Base-by-base conservation (phyloP, 208 protist species). In the Acanthamoeba healyi region DNA sequence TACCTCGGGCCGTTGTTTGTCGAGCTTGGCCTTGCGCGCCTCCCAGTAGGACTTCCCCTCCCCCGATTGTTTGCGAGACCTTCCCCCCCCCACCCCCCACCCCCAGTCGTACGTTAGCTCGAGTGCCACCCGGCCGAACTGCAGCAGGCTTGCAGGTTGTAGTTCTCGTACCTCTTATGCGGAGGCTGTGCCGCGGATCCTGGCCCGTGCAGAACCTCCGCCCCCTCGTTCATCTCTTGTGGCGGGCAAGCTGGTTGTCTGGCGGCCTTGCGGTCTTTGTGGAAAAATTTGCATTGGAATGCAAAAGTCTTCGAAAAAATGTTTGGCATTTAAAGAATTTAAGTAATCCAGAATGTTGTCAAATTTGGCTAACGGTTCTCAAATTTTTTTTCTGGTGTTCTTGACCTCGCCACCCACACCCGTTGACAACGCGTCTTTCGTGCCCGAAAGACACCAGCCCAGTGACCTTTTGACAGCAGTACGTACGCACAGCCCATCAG, bases 1-100 rank as follows among this genome's bases (percentile, higher is more conserved):
- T 46, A 86, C 77, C 77, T 86, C 77, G 38, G 77, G 77, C 0
- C 77, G 38, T 38, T 86, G 77, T 36, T 86, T 86, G 77, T 86
- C 58, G 24, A 86, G 77, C 44, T 86, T 86, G 26, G 77, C 77
- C 3, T 38, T 86, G 0, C 77, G 77, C 9, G 54, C 77, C 77
- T 86, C 58, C 77, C 77, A 86, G 44, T 86, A 86, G 38, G 77
- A 40, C 29, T 86, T 86, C 14, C 77, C 77, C 5, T 40, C 77
- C 0, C 58, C 77, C 38, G 58, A 44, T 24, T 86, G 77, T 26
- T 86, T 51, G 6, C 77, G 77, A 26, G 77, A 49, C 77, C 77
- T 86, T 61, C 54, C 54, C 0, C 65, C n/a, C 12, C 36, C 63
- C 26, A 17, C 34, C 63, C 63, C 26, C 7, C 2, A 72, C 29